These are phyloP conservation scores for Hydnomerulius pinastri DNA, from an alignment of 768 basidiomycete species.

Conservation along the genomic window DNA sequence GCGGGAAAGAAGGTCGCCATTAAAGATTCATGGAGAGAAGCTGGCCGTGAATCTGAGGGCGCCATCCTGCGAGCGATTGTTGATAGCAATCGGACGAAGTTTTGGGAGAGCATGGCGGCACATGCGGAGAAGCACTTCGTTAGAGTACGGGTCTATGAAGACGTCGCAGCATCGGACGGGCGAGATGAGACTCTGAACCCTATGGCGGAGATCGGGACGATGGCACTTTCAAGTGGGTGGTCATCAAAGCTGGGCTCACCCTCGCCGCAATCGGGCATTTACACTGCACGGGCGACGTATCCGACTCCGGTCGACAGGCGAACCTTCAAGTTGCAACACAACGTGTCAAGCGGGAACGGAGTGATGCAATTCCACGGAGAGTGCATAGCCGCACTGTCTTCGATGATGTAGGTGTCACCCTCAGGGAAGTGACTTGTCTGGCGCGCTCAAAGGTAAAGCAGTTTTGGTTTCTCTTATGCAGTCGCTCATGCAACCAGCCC, in stretches of 20 bases:
- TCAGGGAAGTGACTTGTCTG: neutral
- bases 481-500: neutral
- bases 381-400: slow-evolving; percentile 1
- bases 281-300: neutral
- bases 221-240: neutral
- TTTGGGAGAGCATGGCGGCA: neutral
- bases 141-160: neutral
- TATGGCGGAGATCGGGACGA: neutral
- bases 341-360: too few relatives aligned
- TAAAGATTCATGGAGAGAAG: too few relatives aligned
- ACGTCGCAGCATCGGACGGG: neutral
- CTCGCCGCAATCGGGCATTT: neutral
- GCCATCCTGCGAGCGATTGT: neutral
- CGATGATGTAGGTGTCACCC: neutral
- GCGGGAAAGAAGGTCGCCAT: too few relatives aligned
- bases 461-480: neutral
- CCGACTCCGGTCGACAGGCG: too few relatives aligned
- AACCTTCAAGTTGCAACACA: too few relatives aligned
- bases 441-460: neutral
- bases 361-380: neutral
- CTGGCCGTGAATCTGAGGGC: neutral
- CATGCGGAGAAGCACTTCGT: neutral
- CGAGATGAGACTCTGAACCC: neutral
- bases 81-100: neutral
- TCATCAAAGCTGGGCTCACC: neutral